Base-by-base conservation (phyloP, 495 filamentous ascomycete genomes). In the Aspergillus diversus region DNA sequence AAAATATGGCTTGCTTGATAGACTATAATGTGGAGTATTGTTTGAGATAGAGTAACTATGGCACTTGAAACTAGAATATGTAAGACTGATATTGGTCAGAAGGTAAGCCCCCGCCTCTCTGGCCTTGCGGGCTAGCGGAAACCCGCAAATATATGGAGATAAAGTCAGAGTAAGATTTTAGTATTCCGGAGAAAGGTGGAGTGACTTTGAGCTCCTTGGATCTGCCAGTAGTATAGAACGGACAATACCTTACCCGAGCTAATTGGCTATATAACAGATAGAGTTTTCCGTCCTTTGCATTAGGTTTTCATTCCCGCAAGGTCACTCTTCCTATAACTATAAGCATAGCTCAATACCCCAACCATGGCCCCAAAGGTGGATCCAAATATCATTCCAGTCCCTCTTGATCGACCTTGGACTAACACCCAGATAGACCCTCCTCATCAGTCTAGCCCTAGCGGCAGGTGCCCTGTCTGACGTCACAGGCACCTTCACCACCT, bases 201-300 rank as follows among this genome's bases (percentile, higher is more conserved):
- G n/a, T n/a, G n/a, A n/a, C n/a, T n/a, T n/a, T n/a, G n/a, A n/a
- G n/a, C 39, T 5, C 7, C 39, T 43, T 43, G 4, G 4, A 5
- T 0, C 7, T 43, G 3, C 1, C 4, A 5, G 39, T 43, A 43
- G 39, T 43, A 43, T 5, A 8, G 11, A 8, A 21, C 46, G 13
- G 46, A 21, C 7, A 49, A 49, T 49, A 49, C 46, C 13, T 49
- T 49, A 49, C 13, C 46, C 46, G 46, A 16, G 46, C 15, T 48
- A n/a, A 17, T 27, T 49, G 46, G 46, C 46, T 49, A 49, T 49
- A 49, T 49, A 49, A 49, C 46, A 17, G 3, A 16, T 49, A 15
- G 46, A 8, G 13, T 15, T 49, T 48, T 17, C 46, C 46, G 3
- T 49, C 16, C 13, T 49, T 15, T 49, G 16, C 17, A 49, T 49